phyloP scores from a whole-genome alignment of 192 early-diverging fungal genomes.

The Funneliformis mosseae region DNA sequence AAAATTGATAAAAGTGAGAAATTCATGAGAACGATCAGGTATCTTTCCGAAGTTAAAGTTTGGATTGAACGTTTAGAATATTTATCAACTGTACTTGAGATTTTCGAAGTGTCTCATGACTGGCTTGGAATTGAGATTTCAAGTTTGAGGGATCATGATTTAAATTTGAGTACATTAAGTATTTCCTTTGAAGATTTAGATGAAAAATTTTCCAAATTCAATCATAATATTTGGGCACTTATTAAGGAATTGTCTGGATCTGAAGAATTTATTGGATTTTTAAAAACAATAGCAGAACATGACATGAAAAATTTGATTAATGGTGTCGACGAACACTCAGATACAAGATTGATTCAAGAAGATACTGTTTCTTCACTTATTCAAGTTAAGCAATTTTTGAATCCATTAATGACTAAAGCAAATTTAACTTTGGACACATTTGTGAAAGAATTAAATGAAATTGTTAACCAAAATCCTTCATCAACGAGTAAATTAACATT shows the following conservation, averaged over 20 bases:
- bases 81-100: neutral
- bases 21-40: neutral
- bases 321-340: slow-evolving; percentile 31
- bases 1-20: neutral
- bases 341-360: slow-evolving; percentile 33
- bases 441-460: neutral
- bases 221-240: neutral
- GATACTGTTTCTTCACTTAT: slow-evolving; percentile 30
- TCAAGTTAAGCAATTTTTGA: slow-evolving; percentile 32
- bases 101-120: neutral
- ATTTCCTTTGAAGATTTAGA: neutral
- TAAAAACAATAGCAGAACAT: slow-evolving; percentile 14
- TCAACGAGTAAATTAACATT: slow-evolving; percentile 22
- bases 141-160: neutral
- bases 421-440: neutral
- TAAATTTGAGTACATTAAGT: neutral
- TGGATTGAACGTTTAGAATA: neutral
- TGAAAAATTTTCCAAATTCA: neutral
- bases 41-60: neutral
- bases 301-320: slow-evolving; percentile 37
- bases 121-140: neutral
- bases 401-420: slow-evolving; percentile 23
- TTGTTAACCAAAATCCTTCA: slow-evolving; percentile 9
- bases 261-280: neutral
- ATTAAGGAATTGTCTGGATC: slow-evolving; percentile 7